Percentiles rank a stretch among this genome's conserved stretches.
phyloP scores from a whole-genome alignment of 2,329 filamentous ascomycete species.

The Ophiosphaerella korrae region DNA sequence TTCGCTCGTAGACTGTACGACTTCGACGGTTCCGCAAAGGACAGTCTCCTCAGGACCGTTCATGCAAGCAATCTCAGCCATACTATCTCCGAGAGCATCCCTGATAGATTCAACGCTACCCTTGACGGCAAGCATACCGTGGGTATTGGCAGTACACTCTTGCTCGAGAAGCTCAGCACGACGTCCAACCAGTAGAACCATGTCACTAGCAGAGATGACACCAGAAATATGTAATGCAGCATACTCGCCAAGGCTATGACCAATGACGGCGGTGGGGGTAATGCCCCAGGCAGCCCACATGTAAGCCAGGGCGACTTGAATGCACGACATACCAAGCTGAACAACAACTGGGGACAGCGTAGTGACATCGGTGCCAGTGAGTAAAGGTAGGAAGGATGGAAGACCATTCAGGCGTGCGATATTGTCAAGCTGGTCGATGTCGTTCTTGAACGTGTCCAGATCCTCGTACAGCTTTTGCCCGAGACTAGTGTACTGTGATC shows the following conservation, averaged over 20 bases:
- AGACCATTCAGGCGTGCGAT: constrained; percentile 53
- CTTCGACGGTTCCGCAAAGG: constrained; percentile 65
- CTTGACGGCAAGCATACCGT: constrained; percentile 69
- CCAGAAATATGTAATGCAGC: constrained; percentile 73
- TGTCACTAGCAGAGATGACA: constrained; percentile 71
- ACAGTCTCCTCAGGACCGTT: constrained; percentile 79
- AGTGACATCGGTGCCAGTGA: constrained; percentile 55
- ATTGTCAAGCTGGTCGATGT: constrained; percentile 57
- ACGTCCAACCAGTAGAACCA: constrained; percentile 72
- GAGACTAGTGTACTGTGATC: constrained; percentile 58
- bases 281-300: constrained; percentile 62
- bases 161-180: constrained; percentile 69
- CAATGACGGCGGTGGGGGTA: constrained; percentile 59
- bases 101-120: constrained; percentile 58
- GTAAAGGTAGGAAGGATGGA: constrained; percentile 56
- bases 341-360: constrained; percentile 59
- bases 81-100: constrained; percentile 57
- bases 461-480: constrained; percentile 58
- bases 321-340: constrained; percentile 59
- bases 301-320: constrained; percentile 58
- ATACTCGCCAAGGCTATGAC: constrained; percentile 72
- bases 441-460: constrained; percentile 53
- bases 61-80: constrained; percentile 69
- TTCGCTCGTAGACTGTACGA: constrained; percentile 61
- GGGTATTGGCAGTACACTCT: constrained; percentile 68